Conservation (phyloP, 345 rosid genomes). For the Euclidium syriacum region DNA sequence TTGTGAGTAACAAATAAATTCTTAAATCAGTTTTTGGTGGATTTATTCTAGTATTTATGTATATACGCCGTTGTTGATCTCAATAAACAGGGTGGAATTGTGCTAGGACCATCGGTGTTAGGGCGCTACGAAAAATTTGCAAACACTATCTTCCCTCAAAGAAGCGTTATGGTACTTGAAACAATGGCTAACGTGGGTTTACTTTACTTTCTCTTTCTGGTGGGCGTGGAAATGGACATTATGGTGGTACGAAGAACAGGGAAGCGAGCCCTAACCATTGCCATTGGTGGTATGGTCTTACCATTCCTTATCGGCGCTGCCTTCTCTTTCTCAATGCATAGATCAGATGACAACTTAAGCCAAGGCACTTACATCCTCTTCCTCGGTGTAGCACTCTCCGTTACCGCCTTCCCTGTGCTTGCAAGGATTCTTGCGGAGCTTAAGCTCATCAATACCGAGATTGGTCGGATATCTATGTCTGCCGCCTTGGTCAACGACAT, state of each 20-base stretch:
- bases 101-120: slow-evolving; percentile 80
- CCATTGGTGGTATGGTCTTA: slow-evolving; percentile 71
- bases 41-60: no score
- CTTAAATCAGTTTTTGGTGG: no score
- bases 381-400: slow-evolving; percentile 87
- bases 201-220: slow-evolving; percentile 77
- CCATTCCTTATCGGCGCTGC: slow-evolving; percentile 58
- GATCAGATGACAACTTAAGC: not conserved
- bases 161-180: slow-evolving; percentile 96
- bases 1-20: slow-evolving; percentile 39
- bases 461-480: slow-evolving; percentile 89
- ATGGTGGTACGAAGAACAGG: slow-evolving; percentile 65
- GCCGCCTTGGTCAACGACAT: slow-evolving; percentile 87
- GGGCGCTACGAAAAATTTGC: slow-evolving; percentile 44
- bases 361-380: slow-evolving; percentile 64
- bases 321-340: slow-evolving; percentile 46
- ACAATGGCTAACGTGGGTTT: slow-evolving; percentile 95
- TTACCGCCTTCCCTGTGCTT: slow-evolving; percentile 92
- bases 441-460: slow-evolving; percentile 77
- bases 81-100: slow-evolving; percentile 60
- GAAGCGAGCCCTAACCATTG: slow-evolving; percentile 55
- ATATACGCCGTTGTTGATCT: no score
- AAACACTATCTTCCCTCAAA: slow-evolving; percentile 51
- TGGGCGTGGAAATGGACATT: slow-evolving; percentile 96
- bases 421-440: slow-evolving; percentile 89